Percentiles rank a stretch among this genome's conserved stretches.
Conservation (phyloP, 1,139 yeast genomes). For the Suhomyces ambrosiae region DNA sequence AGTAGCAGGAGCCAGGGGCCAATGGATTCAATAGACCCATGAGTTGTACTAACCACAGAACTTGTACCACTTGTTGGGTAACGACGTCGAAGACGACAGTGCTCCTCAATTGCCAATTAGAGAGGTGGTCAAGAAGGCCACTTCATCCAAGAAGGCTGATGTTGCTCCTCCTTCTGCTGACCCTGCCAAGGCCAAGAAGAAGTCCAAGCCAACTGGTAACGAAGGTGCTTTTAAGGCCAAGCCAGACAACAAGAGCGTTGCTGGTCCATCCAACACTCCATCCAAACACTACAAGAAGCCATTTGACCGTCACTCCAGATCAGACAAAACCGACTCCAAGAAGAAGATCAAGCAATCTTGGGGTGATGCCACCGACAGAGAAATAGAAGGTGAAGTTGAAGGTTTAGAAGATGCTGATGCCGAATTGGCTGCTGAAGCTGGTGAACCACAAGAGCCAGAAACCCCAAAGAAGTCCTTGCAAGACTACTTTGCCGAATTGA, state of each 20-base stretch:
- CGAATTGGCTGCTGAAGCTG: slow-evolving; percentile 44
- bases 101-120: slow-evolving; percentile 58
- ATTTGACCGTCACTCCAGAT: slow-evolving; percentile 81
- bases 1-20: neutral
- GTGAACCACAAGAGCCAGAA: slow-evolving; percentile 37
- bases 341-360: slow-evolving; percentile 82
- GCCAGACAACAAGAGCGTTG: slow-evolving; percentile 69
- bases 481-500: slow-evolving; percentile 70
- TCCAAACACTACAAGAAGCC: slow-evolving; percentile 64
- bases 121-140: slow-evolving; percentile 80
- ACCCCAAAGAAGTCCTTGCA: slow-evolving; percentile 63
- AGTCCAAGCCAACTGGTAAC: slow-evolving; percentile 74
- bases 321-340: slow-evolving; percentile 79
- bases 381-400: slow-evolving; percentile 62
- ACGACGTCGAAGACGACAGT: slow-evolving; percentile 79
- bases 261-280: slow-evolving; percentile 57
- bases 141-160: slow-evolving; percentile 88
- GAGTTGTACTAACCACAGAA: slow-evolving; percentile 30
- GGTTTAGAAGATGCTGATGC: slow-evolving; percentile 63
- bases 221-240: slow-evolving; percentile 86
- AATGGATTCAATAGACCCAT: neutral
- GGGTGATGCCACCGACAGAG: slow-evolving; percentile 76
- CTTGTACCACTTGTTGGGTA: slow-evolving; percentile 56
- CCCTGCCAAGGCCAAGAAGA: slow-evolving; percentile 78
- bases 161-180: slow-evolving; percentile 82